phyloP scores from a whole-genome alignment of 495 filamentous ascomycete species.

The Elasticomyces elasticus region DNA sequence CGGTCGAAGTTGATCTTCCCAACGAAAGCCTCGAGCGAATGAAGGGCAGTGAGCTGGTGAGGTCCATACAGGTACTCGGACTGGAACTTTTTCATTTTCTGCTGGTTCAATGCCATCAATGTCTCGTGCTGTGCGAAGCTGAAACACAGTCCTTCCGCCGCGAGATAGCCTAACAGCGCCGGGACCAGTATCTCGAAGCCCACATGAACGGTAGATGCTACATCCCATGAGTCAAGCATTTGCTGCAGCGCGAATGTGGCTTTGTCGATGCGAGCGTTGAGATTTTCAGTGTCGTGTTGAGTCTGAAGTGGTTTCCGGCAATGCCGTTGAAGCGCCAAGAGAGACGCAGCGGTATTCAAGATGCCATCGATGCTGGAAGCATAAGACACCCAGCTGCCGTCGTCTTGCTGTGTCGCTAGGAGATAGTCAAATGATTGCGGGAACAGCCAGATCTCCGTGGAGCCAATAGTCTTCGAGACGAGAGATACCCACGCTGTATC shows the following conservation, averaged over 20 bases:
- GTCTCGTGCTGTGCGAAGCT: conserved; percentile 17
- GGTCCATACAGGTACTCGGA: conserved; percentile 27
- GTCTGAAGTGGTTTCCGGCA: background rate
- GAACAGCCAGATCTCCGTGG: conserved; percentile 27
- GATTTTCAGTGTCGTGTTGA: background rate
- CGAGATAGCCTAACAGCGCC: conserved; percentile 21
- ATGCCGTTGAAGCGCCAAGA: conserved; percentile 27
- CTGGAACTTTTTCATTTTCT: conserved; percentile 28
- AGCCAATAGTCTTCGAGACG: conserved; percentile 26
- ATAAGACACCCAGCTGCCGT: conserved; percentile 29
- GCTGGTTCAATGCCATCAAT: conserved; percentile 11
- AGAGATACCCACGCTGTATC: conserved; percentile 43
- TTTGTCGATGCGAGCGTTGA: background rate
- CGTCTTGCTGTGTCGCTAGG: conserved; percentile 21
- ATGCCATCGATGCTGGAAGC: conserved; percentile 29
- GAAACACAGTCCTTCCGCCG: conserved; percentile 16
- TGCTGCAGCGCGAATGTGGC: conserved; percentile 17
- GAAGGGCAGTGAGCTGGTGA: conserved; percentile 29
- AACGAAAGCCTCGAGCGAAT: conserved; percentile 42
- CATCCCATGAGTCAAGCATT: conserved; percentile 27
- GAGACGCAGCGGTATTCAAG: conserved; percentile 30
- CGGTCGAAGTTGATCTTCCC: conserved; percentile 38
- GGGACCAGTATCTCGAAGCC: conserved; percentile 36
- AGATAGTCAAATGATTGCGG: conserved; percentile 31
- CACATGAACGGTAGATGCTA: conserved; percentile 28